phyloP scores from a whole-genome alignment of 176 grass and related monocot species.

The Eremochloa ophiuroides region DNA sequence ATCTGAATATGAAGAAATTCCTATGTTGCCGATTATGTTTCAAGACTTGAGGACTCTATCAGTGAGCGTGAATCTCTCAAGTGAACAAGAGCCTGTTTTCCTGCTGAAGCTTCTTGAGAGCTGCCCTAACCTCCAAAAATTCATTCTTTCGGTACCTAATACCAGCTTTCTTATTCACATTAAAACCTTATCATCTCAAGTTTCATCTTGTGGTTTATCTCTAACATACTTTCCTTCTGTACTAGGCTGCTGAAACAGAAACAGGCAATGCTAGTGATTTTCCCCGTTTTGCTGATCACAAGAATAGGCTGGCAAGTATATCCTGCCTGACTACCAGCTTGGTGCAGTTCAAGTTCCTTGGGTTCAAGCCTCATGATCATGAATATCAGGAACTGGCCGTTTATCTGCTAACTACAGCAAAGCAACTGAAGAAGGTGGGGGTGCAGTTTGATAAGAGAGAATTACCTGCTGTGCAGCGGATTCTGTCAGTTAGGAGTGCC shows the following conservation, averaged over 20 bases:
- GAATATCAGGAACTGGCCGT: conserved; percentile 20
- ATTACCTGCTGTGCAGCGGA: conserved; percentile 4
- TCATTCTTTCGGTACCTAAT: conserved; percentile 37
- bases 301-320: conserved; percentile 20
- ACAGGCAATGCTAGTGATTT: not conserved
- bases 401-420: conserved; percentile 24
- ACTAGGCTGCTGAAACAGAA: conserved; percentile 20
- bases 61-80: conserved; percentile 33
- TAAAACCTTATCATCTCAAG: not conserved
- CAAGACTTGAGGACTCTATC: conserved; percentile 30
- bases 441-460: conserved; percentile 9
- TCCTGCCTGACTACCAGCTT: conserved; percentile 31
- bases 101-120: conserved; percentile 44
- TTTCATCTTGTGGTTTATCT: conserved; percentile 1
- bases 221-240: conserved; percentile 6
- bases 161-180: not conserved
- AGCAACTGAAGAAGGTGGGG: conserved; percentile 20
- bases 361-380: conserved; percentile 28
- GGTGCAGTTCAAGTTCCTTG: conserved; percentile 27
- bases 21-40: conserved; percentile 25
- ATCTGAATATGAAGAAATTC: conserved; percentile 31
- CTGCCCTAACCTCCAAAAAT: conserved; percentile 29
- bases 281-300: not conserved
- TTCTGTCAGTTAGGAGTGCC: conserved; percentile 6
- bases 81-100: conserved; percentile 9